These are phyloP conservation scores for Forsythia viridissima DNA, from an alignment of 257 asterid genomes.

Conservation along the genomic window DNA sequence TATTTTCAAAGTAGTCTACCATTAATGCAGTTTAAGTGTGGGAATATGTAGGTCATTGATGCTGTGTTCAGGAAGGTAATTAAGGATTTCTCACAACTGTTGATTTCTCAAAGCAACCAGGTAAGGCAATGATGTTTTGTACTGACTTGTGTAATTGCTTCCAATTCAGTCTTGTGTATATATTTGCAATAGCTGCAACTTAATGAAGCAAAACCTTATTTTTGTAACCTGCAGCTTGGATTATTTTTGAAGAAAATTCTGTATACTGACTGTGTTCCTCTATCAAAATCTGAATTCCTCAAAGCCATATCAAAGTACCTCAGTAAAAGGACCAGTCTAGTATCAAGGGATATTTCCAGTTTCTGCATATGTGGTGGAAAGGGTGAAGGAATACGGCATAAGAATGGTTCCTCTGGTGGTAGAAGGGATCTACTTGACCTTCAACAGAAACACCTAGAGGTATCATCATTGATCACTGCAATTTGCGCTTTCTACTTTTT, in stretches of 20 bases:
- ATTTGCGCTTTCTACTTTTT: not conserved
- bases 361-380: constrained; percentile 77
- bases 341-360: constrained; percentile 53
- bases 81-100: constrained; percentile 69
- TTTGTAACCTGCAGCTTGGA: constrained; percentile 61
- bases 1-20: constrained; percentile 1
- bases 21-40: constrained; percentile 22
- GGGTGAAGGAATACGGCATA: constrained; percentile 22
- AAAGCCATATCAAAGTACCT: constrained; percentile 69
- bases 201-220: constrained; percentile 21
- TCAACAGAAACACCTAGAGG: constrained; percentile 74
- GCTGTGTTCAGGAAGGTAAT: constrained; percentile 66
- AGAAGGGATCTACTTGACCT: constrained; percentile 50
- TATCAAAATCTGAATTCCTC: constrained; percentile 55
- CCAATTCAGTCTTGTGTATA: constrained; percentile 11
- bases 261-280: constrained; percentile 45
- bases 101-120: constrained; percentile 79
- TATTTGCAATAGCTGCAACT: constrained; percentile 10
- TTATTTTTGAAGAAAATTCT: constrained; percentile 61
- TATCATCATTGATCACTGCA: constrained; percentile 19
- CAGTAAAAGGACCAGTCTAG: constrained; percentile 55
- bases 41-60: constrained; percentile 63
- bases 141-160: constrained; percentile 9
- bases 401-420: constrained; percentile 32
- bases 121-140: constrained; percentile 30